Evolutionary conservation across 768 basidiomycete genomes (phyloP), one percentile per base, ranked within the genome.

Genomic region (Atractiella rhizophila): DNA sequence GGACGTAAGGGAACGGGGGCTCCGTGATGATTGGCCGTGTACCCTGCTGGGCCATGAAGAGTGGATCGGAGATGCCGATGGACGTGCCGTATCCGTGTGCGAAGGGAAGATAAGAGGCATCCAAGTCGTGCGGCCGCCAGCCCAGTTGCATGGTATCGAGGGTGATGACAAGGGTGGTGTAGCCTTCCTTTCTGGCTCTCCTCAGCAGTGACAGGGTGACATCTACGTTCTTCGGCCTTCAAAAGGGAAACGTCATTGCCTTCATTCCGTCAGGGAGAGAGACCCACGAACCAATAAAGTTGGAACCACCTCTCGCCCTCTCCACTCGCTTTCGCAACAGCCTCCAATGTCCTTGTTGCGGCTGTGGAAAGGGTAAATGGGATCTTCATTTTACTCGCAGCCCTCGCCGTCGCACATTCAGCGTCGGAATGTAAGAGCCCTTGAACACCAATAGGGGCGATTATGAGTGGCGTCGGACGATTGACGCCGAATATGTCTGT

Each of bases 41-140:
- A 12, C 57, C 62, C 40, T 66, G 54, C 53, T 67, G 64, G n/a
- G 52, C 47, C 61, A 64, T 64, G 56, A 68, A 68, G 2, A 62
- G 64, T 1, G 67, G 67, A 52, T 68, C 66, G 12, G 65, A 63
- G 37, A 50, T 46, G 16, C 65, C 66, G 20, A 66, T 49, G 48
- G 68, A 64, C 47, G 64, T 65, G 0, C 67, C 67, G 28, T 60
- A 42, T 2, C 55, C 55, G 18, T 47, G 33, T 13, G 32, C 19
- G 33, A 46, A 39, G 26, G 36, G 42, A 3, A 45, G 36, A 25
- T 35, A 51, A 4, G 50, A 39, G 1, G 16, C 19, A 3, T 44
- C 35, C 3, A 48, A 24, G 21, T 51, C 41, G 9, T 37, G 34
- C 12, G 39, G 42, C n/a, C 48, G 37, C 27, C 42, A 51, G 19